Evolutionary conservation across 192 early-diverging fungal species (phyloP), one percentile per base, ranked within the genome.

Genomic region (Gigaspora rosea): DNA sequence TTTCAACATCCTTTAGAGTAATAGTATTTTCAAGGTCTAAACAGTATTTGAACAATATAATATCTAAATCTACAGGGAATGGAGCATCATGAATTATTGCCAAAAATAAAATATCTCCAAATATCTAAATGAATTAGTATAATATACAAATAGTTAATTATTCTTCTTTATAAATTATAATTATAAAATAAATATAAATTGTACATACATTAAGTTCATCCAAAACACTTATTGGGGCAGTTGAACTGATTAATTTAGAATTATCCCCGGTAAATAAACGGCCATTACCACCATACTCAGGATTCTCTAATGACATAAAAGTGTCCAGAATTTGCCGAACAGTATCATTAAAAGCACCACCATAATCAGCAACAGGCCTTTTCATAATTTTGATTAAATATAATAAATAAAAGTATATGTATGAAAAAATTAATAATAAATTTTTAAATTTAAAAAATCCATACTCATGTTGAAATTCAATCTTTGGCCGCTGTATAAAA

Each of bases 91-190:
- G 52, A n/a, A 56, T 56, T 11, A 56, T 15, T 56, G 52, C 52
- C 52, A 56, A 56, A 56, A 56, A 56, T 56, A 56, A 15, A n/a
- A 56, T 56, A 56, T 56, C 52, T 56, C 52, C 52, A 56, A 56
- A 56, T n/a, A 56, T n/a, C 52, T 56, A 56, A 56, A 52, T 5
- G 9, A 56, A 56, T 56, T 18, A 56, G 4, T 18, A 56, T 56
- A 15, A 5, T 52, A 6, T 52, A 7, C 15, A 52, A 5, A 52
- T 56, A 56, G 4, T 12, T 56, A 15, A 4, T 18, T 56, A n/a
- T 18, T 56, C 8, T 12, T 18, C 0, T 56, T 4, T 56, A 56
- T 56, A 5, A 52, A 56, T 18, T 56, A 56, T 56, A 1, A 4
- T 56, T 18, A 18, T 1, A 15, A 52, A 15, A 4, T 18, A 5